Base-by-base conservation (phyloP, 768 basidiomycete genomes). In the Kwoniella heveanensis region DNA sequence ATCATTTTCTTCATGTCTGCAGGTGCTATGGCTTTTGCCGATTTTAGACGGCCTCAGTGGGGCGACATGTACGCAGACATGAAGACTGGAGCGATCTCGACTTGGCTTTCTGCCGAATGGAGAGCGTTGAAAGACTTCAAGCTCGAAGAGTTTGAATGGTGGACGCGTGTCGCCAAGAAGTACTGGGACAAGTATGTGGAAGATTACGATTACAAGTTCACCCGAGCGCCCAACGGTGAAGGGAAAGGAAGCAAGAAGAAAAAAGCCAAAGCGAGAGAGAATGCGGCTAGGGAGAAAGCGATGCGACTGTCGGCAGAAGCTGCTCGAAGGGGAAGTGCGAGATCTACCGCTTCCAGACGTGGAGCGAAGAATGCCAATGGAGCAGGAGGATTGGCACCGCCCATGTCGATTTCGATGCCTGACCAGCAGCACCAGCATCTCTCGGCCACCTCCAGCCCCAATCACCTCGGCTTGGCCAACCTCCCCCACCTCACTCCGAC, bases 51-150 rank as follows among this genome's bases (percentile, higher is more conserved):
- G 37, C 52, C 60, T 17, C 60, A 62, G 26, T 62, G 60, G 60
- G 52, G 53, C 12, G 52, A 62, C n/a, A 62, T 62, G 60, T 62
- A 54, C 25, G 26, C 52, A 1, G 53, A 55, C 15, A 54, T 54
- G 51, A 54, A 54, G 22, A 62, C 53, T 19, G 60, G 60, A 0
- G 25, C 25, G 2, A 62, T 54, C n/a, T 54, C 52, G n/a, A 49
- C 52, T 24, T 62, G 60, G 60, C 25, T 62, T 1, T 54, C 60
- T 29, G 60, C 53, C 24, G 60, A 62, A 48, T 62, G 60, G 60
- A 12, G 50, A 27, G 59, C 59, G 24, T 30, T 60, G 26, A 60
- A 60, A 53, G 60, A 54, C 26, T 29, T 54, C 15, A 32, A 39
- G 17, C 51, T 37, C 10, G 53, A 55, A 48, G 52, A 55, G 36